Evolutionary conservation across 164 flowering plant genomes (phyloP).

Genomic region (Annona cherimola): DNA sequence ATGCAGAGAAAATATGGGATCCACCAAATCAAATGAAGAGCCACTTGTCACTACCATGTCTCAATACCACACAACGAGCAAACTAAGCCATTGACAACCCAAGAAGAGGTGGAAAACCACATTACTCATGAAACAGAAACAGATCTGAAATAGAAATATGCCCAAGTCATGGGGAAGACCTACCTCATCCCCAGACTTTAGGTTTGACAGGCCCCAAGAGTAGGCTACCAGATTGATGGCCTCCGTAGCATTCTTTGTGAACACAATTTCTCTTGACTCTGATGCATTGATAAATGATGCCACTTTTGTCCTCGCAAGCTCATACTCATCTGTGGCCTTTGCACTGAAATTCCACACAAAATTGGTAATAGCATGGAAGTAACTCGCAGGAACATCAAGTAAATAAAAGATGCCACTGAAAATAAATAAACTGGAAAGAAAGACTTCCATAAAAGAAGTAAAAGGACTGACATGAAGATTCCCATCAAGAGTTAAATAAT

Average conservation of each 20-base stretch:
- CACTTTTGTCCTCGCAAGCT: constrained; percentile 81
- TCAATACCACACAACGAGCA: neutral
- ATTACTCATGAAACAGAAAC: neutral
- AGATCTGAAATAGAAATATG: constrained; percentile 1
- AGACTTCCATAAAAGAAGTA: neutral
- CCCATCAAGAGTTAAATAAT: neutral
- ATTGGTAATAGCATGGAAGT: neutral
- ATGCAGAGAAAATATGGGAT: neutral
- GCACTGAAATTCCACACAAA: constrained; percentile 40
- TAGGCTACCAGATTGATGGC: constrained; percentile 93
- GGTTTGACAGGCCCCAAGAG: constrained; percentile 82
- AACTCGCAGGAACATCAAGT: neutral
- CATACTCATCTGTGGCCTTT: constrained; percentile 91
- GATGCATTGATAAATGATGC: constrained; percentile 78
- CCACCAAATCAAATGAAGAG: neutral
- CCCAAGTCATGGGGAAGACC: neutral
- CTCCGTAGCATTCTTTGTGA: constrained; percentile 94
- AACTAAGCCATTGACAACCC: neutral
- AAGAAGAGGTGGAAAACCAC: neutral
- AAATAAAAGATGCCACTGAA: neutral
- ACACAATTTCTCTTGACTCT: constrained; percentile 70
- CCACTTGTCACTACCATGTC: neutral
- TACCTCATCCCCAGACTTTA: constrained; percentile 78
- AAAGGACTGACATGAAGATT: neutral
- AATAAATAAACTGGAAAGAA: neutral